Base-by-base conservation (phyloP, 352 stramenopile genomes). In the Globisporangium mamillatum region DNA sequence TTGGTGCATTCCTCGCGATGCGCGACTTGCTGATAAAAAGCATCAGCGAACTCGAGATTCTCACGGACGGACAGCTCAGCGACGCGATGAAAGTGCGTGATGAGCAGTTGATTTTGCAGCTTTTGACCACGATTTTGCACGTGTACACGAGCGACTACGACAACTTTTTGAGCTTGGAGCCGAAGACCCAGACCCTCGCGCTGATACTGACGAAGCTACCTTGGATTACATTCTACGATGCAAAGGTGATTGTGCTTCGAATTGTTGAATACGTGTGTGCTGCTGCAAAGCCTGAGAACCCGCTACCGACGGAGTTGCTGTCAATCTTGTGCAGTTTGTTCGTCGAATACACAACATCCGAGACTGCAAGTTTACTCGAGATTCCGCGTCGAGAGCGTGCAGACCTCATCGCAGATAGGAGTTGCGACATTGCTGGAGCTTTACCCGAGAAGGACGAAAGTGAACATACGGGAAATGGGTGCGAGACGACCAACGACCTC, bases 181-280 rank as follows among this genome's bases (percentile, higher is more conserved):
- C 85, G 1, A 90, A 83, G 60, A 91, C 82, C 1, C 81, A 88
- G 71, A 82, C 80, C 6, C 60, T 94, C 24, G 84, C 84, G 22
- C 80, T 91, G 55, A 74, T 92, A 14, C 60, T 93, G 60, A 87
- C 81, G 16, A 91, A 89, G 62, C 63, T 94, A 0, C 81, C 80
- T 5, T 74, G 72, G 29, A 86, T 89, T 3, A 50, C 38, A 3
- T 89, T 82, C 29, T 86, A 81, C 46, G 80, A 90, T 58, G 78
- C 82, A 3, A 76, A 82, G 52, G 74, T 90, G 16, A 91, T 92
- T 65, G 88, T 91, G 8, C 73, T 94, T 25, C 76, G 82, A 20
- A 86, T 91, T 25, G 84, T 90, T n/a, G 84, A 94, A 65, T 91
- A 92, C 48, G 82, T 92, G 10, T 91, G 84, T 57, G 84, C 78